Conservation (phyloP, 106 monocot species). For the Dioscorea dumetorum region DNA sequence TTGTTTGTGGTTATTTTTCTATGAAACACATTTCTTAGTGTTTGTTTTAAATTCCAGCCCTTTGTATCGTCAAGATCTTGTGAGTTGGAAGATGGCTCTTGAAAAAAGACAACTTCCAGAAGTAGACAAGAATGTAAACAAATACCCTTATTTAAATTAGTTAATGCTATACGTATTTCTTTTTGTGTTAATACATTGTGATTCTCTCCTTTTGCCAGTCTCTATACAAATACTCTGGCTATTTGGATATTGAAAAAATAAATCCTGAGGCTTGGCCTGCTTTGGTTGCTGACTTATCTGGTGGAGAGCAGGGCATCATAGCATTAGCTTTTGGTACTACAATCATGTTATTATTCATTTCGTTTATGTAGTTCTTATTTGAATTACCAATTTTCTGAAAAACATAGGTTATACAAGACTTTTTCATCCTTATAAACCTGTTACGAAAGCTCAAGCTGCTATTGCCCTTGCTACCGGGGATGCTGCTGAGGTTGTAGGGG, state of each 20-base stretch:
- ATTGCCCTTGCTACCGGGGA: conserved; percentile 86
- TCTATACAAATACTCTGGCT: conserved; percentile 67
- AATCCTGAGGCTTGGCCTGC: conserved; percentile 89
- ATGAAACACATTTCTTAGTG: neutral
- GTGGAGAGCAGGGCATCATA: conserved; percentile 84
- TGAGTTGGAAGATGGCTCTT: conserved; percentile 96
- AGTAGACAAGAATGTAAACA: conserved; percentile 75
- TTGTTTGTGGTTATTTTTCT: conserved; percentile 5
- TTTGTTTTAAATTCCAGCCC: conserved; percentile 43
- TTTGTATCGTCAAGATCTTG: conserved; percentile 94
- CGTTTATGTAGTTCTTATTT: neutral
- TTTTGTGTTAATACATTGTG: neutral
- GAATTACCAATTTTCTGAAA: neutral
- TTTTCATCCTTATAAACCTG: conserved; percentile 93
- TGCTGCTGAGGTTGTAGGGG: conserved; percentile 64
- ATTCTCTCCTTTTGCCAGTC: conserved; percentile 30
- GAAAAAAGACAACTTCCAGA: conserved; percentile 70
- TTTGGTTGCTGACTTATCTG: conserved; percentile 71
- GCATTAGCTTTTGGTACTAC: conserved; percentile 88
- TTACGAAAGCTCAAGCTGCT: conserved; percentile 95
- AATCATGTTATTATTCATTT: neutral
- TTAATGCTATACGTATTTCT: neutral
- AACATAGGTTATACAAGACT: conserved; percentile 81
- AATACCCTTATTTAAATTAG: neutral
- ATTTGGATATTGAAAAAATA: conserved; percentile 89